A percentile compares a stretch with the other conserved stretches of the same genome.
These are phyloP conservation scores for Penicillium herquei DNA, from an alignment of 495 filamentous ascomycete species.

Conservation along the genomic window DNA sequence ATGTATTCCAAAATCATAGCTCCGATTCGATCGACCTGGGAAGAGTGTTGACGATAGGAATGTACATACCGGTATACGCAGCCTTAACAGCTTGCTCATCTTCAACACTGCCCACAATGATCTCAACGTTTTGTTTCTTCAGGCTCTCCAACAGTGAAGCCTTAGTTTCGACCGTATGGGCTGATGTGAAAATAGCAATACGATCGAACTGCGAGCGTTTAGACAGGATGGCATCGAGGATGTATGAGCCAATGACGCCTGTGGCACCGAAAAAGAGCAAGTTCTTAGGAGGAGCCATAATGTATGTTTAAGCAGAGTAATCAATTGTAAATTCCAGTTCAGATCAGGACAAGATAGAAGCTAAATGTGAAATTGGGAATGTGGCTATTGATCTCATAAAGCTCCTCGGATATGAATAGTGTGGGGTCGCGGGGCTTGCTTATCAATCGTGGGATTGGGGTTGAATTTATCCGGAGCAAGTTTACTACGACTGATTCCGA, in stretches of 20 bases:
- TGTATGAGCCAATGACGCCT: slow-evolving; percentile 64
- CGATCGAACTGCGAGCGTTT: slow-evolving; percentile 51
- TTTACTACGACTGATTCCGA: too few species aligned
- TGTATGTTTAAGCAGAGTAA: neutral
- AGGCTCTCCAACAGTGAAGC: slow-evolving; percentile 35
- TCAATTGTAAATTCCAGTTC: neutral
- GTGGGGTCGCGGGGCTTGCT: neutral
- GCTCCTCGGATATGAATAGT: neutral
- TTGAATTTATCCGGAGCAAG: neutral
- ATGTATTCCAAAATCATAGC: too few species aligned
- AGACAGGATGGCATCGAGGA: slow-evolving; percentile 56
- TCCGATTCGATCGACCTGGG: neutral
- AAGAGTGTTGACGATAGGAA: too few species aligned
- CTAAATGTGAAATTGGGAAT: neutral
- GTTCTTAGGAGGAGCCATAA: slow-evolving; percentile 28
- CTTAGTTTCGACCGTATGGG: slow-evolving; percentile 46
- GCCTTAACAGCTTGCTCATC: slow-evolving; percentile 50
- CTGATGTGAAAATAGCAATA: slow-evolving; percentile 64
- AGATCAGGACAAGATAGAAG: neutral
- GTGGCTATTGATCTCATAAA: neutral
- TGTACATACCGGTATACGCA: slow-evolving; percentile 49
- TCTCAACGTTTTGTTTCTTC: slow-evolving; percentile 47
- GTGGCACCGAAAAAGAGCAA: slow-evolving; percentile 71
- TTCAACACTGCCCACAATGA: slow-evolving; percentile 60
- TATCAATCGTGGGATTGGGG: neutral